Conservation (phyloP, 768 basidiomycete genomes). For the Calocybe gangraenosa region DNA sequence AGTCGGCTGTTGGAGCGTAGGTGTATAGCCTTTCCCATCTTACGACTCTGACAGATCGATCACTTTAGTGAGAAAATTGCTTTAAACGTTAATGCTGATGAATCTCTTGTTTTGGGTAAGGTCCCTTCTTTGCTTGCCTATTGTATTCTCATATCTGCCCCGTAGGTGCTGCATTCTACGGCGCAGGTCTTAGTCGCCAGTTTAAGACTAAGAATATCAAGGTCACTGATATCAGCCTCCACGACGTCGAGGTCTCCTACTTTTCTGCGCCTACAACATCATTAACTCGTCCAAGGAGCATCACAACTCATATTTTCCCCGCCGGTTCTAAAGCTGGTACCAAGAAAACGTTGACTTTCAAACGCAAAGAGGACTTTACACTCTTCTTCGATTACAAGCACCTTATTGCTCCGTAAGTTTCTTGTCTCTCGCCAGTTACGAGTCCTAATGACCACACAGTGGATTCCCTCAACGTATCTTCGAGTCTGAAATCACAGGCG, state of each 20-base stretch:
- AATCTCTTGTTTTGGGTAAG: constrained; percentile 84
- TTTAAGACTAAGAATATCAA: constrained; percentile 96
- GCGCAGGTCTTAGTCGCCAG: constrained; percentile 81
- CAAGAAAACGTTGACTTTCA: constrained; percentile 85
- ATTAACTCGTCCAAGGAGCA: constrained; percentile 54
- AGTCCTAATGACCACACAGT: constrained; percentile 27
- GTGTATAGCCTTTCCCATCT: constrained; percentile 23
- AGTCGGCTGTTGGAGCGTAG: constrained; percentile 72
- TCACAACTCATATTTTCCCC: constrained; percentile 76
- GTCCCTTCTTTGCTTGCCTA: not conserved
- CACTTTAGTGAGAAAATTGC: constrained; percentile 71
- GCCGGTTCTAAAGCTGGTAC: constrained; percentile 70
- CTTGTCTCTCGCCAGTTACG: not conserved
- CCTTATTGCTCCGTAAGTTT: constrained; percentile 53
- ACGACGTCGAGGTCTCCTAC: constrained; percentile 80
- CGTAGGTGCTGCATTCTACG: constrained; percentile 80
- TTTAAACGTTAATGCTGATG: constrained; percentile 94
- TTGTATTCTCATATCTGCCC: constrained; percentile 1
- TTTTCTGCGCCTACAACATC: constrained; percentile 54
- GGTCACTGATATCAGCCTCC: constrained; percentile 64
- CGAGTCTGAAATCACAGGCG: constrained; percentile 67
- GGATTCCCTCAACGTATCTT: constrained; percentile 73
- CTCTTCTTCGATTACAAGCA: constrained; percentile 77
- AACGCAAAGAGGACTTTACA: constrained; percentile 78
- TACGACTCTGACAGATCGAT: not conserved